phyloP scores from a whole-genome alignment of 805 yeast genomes.

The Vanderwaltozyma yarrowii region DNA sequence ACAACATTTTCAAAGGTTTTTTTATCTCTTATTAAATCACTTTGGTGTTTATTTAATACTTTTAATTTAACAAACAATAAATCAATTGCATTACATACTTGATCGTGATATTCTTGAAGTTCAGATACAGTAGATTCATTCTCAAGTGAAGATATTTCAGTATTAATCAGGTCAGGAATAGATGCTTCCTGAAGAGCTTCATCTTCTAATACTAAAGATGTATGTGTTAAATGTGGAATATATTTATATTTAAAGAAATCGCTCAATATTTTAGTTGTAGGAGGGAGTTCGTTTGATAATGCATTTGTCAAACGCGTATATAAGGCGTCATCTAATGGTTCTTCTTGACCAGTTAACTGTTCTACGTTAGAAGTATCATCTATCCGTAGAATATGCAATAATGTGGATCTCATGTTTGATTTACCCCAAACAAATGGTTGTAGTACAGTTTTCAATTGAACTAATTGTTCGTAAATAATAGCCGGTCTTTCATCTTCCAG shows the following conservation, averaged over 20 bases:
- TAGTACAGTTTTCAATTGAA: conserved; percentile 12
- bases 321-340: conserved; percentile 15
- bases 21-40: conserved; percentile 50
- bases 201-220: conserved; percentile 8
- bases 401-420: conserved; percentile 16
- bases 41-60: conserved; percentile 32
- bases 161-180: conserved; percentile 13
- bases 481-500: conserved; percentile 21
- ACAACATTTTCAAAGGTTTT: conserved; percentile 77
- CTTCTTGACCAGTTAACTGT: neutral
- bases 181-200: conserved; percentile 8
- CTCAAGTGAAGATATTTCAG: conserved; percentile 4
- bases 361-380: conserved; percentile 6
- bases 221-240: conserved; percentile 11
- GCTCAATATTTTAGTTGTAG: conserved; percentile 6
- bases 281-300: conserved; percentile 2
- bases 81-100: conserved; percentile 20
- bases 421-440: conserved; percentile 23
- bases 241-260: conserved; percentile 15
- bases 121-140: conserved; percentile 3
- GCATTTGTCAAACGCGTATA: conserved; percentile 7
- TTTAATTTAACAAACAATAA: conserved; percentile 23
- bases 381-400: conserved; percentile 21
- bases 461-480: conserved; percentile 25
- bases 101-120: conserved; percentile 18